Base-by-base conservation (phyloP, 306 rosid genomes). In the Lithocarpus polystachyus region DNA sequence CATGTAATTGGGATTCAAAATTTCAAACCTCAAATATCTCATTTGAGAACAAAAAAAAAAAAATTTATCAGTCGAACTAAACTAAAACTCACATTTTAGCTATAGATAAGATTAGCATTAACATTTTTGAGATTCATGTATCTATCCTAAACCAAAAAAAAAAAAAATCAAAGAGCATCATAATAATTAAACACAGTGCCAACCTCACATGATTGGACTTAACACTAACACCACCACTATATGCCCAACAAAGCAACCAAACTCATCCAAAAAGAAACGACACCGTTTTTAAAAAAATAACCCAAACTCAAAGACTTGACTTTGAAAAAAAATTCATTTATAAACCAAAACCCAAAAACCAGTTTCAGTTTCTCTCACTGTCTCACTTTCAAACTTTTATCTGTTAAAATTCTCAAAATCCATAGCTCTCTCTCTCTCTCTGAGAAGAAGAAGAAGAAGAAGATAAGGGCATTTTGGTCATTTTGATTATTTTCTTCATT, bases 401-500 rank as follows among this genome's bases (percentile, higher is more conserved):
- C 26, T 5, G 64, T 35, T 52, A 31, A 82, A 26, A 26, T n/a
- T 77, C 26, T 56, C 5, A 8, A 40, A 5, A 18, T 28, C 12
- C 45, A 0, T 40, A 40, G 11, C 45, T 7, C 45, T 37, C 45
- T 40, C 40, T 33, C 43, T 56, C n/a, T 75, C 6, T 59, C 40
- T 1, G 8, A 35, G 40, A 35, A 35, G 40, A 35, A 35, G 6
- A 78, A 81, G 20, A 12, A 2, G 48, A 55, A 82, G 28, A 56
- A 35, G 31, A 8, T 51, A 31, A 18, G 90, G 89, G 84, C 73
- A 81, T 79, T 85, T 18, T 72, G 4, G 92, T 83, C 73, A 80
- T 86, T 76, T 65, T 29, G 5, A 12, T 31, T 18, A 10, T 62
- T 75, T 48, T 64, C 68, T 14, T 35, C 76, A 17, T 45, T 61